Evolutionary conservation across 2,329 filamentous ascomycete genomes (phyloP).

Genomic region (Coccinonectria pachysandricola): DNA sequence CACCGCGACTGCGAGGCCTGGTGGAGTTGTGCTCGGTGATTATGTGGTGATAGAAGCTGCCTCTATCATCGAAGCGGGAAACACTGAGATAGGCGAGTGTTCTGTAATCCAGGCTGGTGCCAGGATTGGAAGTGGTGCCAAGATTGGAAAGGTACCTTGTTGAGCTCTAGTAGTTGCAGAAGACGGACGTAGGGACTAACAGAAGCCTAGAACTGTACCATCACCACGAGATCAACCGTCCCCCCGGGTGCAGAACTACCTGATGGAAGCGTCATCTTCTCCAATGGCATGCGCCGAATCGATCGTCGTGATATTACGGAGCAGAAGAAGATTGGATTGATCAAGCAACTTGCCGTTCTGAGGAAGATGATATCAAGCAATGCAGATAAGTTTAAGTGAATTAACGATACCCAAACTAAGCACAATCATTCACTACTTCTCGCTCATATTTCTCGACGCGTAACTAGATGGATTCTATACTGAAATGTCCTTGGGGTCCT

Average conservation of each 20-base stretch:
- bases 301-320: slow-evolving; percentile 54
- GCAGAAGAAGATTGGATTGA: slow-evolving; percentile 51
- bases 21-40: slow-evolving; percentile 48
- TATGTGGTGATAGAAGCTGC: slow-evolving; percentile 53
- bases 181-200: not conserved
- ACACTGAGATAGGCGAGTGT: slow-evolving; percentile 51
- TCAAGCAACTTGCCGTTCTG: slow-evolving; percentile 58
- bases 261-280: slow-evolving; percentile 61
- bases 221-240: slow-evolving; percentile 54
- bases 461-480: not conserved
- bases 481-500: too few relatives aligned
- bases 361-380: slow-evolving; percentile 57
- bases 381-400: slow-evolving; percentile 37
- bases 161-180: too few relatives aligned
- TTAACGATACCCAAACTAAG: slow-evolving; percentile 2
- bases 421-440: not conserved
- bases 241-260: slow-evolving; percentile 46
- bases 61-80: slow-evolving; percentile 50
- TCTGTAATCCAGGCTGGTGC: slow-evolving; percentile 49
- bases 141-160: slow-evolving; percentile 52
- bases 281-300: slow-evolving; percentile 45
- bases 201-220: slow-evolving; percentile 52
- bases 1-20: slow-evolving; percentile 16
- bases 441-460: not conserved
- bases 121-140: slow-evolving; percentile 48